Evolutionary conservation across 805 yeast genomes (phyloP).

Genomic region (Candida golubevii): DNA sequence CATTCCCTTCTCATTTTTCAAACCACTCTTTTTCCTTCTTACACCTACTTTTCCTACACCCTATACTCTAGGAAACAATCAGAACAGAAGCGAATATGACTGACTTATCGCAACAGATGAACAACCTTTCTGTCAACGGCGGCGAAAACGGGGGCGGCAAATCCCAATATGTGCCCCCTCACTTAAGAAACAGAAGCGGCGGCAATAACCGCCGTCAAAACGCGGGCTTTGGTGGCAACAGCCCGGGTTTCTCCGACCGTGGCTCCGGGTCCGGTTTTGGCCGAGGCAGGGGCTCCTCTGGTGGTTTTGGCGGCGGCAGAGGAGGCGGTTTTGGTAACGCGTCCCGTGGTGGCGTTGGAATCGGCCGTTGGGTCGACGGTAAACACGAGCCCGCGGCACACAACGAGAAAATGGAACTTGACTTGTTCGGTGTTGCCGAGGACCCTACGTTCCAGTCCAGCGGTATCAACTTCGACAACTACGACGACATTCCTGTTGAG

Average conservation of each 20-base stretch:
- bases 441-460: constrained; percentile 80
- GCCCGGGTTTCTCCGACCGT: constrained; percentile 6
- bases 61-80: no score
- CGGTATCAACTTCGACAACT: constrained; percentile 97
- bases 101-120: constrained; percentile 54
- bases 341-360: constrained; percentile 59
- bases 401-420: constrained; percentile 67
- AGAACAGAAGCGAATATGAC: constrained; percentile 40
- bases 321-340: constrained; percentile 19
- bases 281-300: constrained; percentile 27
- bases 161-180: constrained; percentile 28
- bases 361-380: constrained; percentile 85
- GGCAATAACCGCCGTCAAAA: constrained; percentile 30
- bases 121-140: constrained; percentile 49
- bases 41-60: no score
- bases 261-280: constrained; percentile 13
- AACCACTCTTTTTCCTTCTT: no score
- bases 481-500: constrained; percentile 98
- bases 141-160: constrained; percentile 21
- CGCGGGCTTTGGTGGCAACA: constrained; percentile 17
- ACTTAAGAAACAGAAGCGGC: constrained; percentile 31
- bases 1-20: no score
- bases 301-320: constrained; percentile 25
- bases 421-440: constrained; percentile 77
- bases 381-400: constrained; percentile 77